Conservation (phyloP, 2,329 filamentous ascomycete genomes). For the Exophiala alcalophila region DNA sequence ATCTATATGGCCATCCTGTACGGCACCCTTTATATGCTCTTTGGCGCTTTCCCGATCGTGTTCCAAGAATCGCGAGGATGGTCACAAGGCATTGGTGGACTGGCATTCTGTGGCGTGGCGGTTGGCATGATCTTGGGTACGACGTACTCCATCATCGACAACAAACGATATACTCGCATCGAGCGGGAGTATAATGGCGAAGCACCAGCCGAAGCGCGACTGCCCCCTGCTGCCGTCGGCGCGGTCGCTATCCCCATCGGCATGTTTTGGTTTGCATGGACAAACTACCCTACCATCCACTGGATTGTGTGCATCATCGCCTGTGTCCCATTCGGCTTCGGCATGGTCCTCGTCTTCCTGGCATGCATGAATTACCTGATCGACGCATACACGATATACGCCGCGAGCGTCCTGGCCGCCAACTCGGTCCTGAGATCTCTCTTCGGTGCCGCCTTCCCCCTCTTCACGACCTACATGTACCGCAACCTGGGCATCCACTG, state of each 20-base stretch:
- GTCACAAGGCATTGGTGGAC: constrained; percentile 46
- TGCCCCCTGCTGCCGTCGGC: constrained; percentile 51
- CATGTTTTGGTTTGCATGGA: constrained; percentile 62
- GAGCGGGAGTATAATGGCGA: constrained; percentile 51
- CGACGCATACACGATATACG: constrained; percentile 45
- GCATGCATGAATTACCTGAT: constrained; percentile 44
- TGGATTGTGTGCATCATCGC: constrained; percentile 41
- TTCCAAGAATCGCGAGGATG: constrained; percentile 47
- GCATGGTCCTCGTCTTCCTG: constrained; percentile 43
- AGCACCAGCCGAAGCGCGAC: constrained; percentile 58
- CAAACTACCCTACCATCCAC: constrained; percentile 46
- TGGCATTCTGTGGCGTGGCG: constrained; percentile 51
- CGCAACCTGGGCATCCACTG: constrained; percentile 46
- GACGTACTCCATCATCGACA: constrained; percentile 43
- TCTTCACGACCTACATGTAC: constrained; percentile 49
- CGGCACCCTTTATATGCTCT: constrained; percentile 53
- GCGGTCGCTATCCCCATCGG: constrained; percentile 46
- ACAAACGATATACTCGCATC: constrained; percentile 41
- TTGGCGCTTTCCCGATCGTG: constrained; percentile 52
- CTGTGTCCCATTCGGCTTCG: constrained; percentile 42
- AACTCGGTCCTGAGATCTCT: constrained; percentile 48
- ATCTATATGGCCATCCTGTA: constrained; percentile 52
- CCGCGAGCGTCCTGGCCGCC: constrained; percentile 43
- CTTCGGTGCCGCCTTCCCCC: constrained; percentile 48
- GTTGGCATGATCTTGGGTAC: constrained; percentile 42